Evolutionary conservation across 179 eudicot species (phyloP), one percentile per base, ranked within the genome.

Genomic region (Monotropa hypopitys): DNA sequence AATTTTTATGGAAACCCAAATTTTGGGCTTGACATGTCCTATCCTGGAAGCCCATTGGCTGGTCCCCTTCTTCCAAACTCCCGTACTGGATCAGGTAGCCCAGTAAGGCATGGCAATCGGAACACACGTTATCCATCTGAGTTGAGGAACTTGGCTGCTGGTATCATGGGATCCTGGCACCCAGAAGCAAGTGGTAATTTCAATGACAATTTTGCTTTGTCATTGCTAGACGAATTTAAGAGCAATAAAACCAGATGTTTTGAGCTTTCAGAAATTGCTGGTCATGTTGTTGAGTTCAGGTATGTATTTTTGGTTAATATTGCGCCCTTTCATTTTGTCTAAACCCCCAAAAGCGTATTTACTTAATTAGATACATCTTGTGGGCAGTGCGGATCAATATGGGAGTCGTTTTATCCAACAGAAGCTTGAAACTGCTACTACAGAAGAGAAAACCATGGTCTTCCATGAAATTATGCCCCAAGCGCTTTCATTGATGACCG

Each of bases 371-470:
- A 40, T 63, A 62, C 47, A 12, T 62, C 80, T n/a, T 77, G 9
- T 75, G 63, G 71, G 81, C 90, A 93, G 98, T 84, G 91, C 94
- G 53, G 98, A 93, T 80, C 98, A 93, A 79, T 93, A 88, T 79
- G 98, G 98, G 51, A 93, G 98, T 83, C 89, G 98, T 61, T 93
- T 91, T 78, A 91, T 93, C 76, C 98, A 93, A 75, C 97, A 92
- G 85, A 90, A 92, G 75, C 95, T 92, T 72, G 97, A 92, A 88
- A 92, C 91, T 45, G 97, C 97, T n/a, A 88, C 97, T 16, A 56
- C 78, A 11, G 95, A 90, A 35, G 97, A 92, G 84, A 92, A 89
- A 78, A 81, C 86, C 82, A 89, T 92, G 95, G 97, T 92, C 72
- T 92, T 90, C 72, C 84, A 88, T 84, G 97, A 92, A 86, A 92